Evolutionary conservation across 1,284 basidiomycete genomes (phyloP).

Genomic region (Boletus sp.): DNA sequence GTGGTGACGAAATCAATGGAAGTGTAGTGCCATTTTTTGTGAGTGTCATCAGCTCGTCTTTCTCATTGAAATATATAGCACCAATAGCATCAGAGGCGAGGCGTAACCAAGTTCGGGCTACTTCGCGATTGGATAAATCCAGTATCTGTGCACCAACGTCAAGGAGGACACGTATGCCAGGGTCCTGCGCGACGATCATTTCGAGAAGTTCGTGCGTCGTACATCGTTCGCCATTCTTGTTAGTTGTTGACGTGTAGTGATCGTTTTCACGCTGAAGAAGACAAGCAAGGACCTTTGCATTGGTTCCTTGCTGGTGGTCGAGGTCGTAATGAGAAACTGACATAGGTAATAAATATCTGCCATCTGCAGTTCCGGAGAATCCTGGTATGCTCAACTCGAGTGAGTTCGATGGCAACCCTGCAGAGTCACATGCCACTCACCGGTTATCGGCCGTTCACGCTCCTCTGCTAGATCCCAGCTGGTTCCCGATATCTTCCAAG

Average conservation of each 20-base stretch:
- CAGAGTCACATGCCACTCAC: background rate
- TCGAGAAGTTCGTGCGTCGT: background rate
- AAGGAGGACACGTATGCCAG: background rate
- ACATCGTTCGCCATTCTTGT: background rate
- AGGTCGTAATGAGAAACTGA: background rate
- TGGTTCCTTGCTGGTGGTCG: background rate
- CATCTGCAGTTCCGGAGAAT: background rate
- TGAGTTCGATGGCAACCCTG: no score
- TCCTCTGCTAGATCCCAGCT: constrained; percentile 4
- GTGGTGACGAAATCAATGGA: background rate
- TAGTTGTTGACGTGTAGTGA: background rate
- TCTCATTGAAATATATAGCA: background rate
- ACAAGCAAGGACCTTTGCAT: background rate
- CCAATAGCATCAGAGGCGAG: background rate
- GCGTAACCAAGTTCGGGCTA: background rate
- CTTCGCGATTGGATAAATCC: background rate
- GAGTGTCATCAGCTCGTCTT: background rate
- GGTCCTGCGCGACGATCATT: background rate
- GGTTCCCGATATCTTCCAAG: background rate
- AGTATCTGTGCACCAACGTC: background rate
- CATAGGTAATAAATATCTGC: background rate
- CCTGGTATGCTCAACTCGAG: background rate
- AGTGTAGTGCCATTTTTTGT: background rate
- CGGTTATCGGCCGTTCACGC: background rate
- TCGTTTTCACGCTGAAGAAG: background rate